Base-by-base conservation (phyloP, 208 protist genomes). In the Acanthamoeba castellanii region DNA sequence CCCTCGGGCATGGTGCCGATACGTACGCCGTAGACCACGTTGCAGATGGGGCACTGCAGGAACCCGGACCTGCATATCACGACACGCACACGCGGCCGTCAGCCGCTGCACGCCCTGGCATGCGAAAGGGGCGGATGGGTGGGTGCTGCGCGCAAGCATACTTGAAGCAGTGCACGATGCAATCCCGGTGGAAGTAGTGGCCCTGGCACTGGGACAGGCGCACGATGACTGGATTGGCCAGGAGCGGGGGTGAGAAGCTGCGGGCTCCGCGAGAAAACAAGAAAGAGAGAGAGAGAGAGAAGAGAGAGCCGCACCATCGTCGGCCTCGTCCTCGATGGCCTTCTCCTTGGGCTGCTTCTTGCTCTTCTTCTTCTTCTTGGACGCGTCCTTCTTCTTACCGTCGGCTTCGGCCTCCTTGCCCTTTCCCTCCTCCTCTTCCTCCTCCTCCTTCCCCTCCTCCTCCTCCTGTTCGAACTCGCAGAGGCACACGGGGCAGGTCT, bases 1-100 rank as follows among this genome's bases (percentile, higher is more conserved):
- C 88, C 88, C 32, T 27, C 20, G 0, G 88, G 88, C 88, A 93
- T 93, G 66, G 57, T 93, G 27, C 88, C 88, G n/a, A 93, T 59
- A 22, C 88, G 55, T 7, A 78, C 37, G 88, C 88, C 88, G 50
- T 93, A 93, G 18, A 93, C 55, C 25, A 70, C 64, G 30, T 78
- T 93, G 16, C 88, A 93, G n/a, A 93, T 93, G 8, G 88, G 88
- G 42, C 88, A 93, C 50, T 93, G 88, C 59, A 93, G 42, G 88
- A 78, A 93, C 27, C 88, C 88, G 9, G 64, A 93, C n/a, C 55
- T 66, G 82, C 27, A 32, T 1, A 89, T 27, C 30, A 55, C 7
- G 13, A 16, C 37, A 42, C 37, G 37, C 37, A 42, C 3, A 42
- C 37, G 37, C 1, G 37, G 37, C 37, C 37, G 37, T 42, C 37